Percentiles rank a stretch among this genome's conserved stretches.
These are phyloP conservation scores for Pseudohyphozyma bogoriensis DNA, from an alignment of 768 basidiomycete genomes.

Conservation along the genomic window DNA sequence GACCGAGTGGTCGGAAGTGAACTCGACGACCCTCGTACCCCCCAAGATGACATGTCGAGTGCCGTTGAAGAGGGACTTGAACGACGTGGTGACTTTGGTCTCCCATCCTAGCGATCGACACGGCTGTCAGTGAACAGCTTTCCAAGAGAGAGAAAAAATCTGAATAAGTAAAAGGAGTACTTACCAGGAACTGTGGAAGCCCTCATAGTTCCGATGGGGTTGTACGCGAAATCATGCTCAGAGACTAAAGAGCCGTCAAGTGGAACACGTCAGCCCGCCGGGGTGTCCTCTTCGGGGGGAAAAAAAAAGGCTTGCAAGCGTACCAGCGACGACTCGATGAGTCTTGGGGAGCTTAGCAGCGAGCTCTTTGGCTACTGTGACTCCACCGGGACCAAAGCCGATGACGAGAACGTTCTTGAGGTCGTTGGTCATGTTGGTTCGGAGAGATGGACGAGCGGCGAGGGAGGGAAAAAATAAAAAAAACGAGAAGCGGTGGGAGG, in stretches of 20 bases:
- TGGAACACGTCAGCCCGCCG: too few relatives aligned
- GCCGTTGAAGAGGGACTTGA: neutral
- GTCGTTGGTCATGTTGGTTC: too few relatives aligned
- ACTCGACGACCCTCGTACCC: conserved; percentile 1
- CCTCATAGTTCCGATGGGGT: neutral
- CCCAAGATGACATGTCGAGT: conserved; percentile 5
- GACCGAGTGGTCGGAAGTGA: conserved; percentile 4
- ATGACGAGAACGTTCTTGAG: conserved; percentile 22
- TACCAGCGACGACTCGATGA: too few relatives aligned
- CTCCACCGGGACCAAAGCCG: conserved; percentile 3
- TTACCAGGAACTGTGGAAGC: conserved; percentile 1
- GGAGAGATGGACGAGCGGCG: too few relatives aligned
- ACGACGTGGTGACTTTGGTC: conserved; percentile 2
- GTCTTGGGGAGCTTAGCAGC: too few relatives aligned
- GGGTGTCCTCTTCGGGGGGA: too few relatives aligned
- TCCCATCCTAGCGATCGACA: conserved; percentile 8
- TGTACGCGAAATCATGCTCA: neutral
- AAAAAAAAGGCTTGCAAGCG: too few relatives aligned
- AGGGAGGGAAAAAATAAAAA: too few relatives aligned
- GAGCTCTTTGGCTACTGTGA: too few relatives aligned
- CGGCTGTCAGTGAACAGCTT: neutral
- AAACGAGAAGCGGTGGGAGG: too few relatives aligned
- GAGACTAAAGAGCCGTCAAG: too few relatives aligned
- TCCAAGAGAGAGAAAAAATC: too few relatives aligned
- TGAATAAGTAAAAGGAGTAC: neutral